Percentiles rank a stretch among this genome's conserved stretches.
Conservation (phyloP, 129 eudicot genomes). For the Scalesia atractyloides region DNA sequence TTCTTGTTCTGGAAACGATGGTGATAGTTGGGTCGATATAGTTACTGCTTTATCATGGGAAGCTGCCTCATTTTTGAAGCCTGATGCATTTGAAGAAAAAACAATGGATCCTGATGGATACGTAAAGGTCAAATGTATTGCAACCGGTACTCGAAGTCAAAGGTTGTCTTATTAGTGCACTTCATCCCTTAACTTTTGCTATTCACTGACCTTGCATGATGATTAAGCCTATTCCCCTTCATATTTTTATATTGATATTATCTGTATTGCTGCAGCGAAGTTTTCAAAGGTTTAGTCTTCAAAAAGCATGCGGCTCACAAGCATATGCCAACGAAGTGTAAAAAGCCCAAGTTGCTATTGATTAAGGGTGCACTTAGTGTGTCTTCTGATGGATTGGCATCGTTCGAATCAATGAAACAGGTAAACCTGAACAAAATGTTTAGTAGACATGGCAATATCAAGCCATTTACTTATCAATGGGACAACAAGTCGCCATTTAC, state of each 20-base stretch:
- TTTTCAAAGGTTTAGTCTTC: constrained; percentile 82
- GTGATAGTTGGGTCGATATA: constrained; percentile 72
- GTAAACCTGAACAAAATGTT: constrained; percentile 32
- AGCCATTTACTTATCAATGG: not conserved
- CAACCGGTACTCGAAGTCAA: constrained; percentile 63
- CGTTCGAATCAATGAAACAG: constrained; percentile 72
- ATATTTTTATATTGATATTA: not conserved
- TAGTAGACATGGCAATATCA: not conserved
- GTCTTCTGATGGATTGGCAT: constrained; percentile 73
- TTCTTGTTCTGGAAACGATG: constrained; percentile 35
- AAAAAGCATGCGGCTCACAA: constrained; percentile 98
- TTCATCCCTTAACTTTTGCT: constrained; percentile 8
- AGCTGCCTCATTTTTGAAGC: constrained; percentile 85
- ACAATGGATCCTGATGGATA: constrained; percentile 88
- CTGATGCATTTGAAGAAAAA: constrained; percentile 66
- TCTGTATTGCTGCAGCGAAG: constrained; percentile 53
- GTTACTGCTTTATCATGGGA: constrained; percentile 87
- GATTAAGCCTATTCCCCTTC: not conserved
- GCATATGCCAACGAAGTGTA: constrained; percentile 81
- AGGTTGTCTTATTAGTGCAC: constrained; percentile 46
- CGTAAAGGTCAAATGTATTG: constrained; percentile 86
- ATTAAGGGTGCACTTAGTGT: constrained; percentile 80
- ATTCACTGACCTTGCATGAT: constrained; percentile 3
- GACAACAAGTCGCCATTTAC: not conserved
- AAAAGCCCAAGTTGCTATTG: constrained; percentile 72